phyloP scores from a whole-genome alignment of 495 filamentous ascomycete genomes.

The Neurospora sp. region DNA sequence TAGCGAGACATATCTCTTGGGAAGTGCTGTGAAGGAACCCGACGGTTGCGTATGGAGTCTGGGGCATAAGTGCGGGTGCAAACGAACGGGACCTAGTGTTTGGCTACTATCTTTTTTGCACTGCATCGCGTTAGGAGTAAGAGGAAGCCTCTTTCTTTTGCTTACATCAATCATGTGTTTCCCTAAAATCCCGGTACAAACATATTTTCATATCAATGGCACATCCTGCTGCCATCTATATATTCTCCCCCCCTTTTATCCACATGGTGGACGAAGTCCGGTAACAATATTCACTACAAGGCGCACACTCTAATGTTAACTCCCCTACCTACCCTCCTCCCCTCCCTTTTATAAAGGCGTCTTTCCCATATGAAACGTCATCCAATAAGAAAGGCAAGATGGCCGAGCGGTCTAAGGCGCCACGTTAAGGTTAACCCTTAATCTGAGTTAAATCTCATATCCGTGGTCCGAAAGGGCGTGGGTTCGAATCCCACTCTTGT shows the following conservation, averaged over 20 bases:
- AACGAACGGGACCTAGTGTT: neutral
- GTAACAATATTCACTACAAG: too few relatives aligned
- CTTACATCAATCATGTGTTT: neutral
- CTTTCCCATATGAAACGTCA: neutral
- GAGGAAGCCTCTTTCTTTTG: neutral
- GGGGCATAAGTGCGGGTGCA: neutral
- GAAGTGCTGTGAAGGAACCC: neutral
- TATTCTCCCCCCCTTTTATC: neutral
- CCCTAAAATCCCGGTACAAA: neutral
- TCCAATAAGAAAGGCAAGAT: neutral
- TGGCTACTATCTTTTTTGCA: neutral
- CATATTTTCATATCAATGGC: neutral
- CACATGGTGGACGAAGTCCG: neutral
- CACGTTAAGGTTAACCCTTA: neutral
- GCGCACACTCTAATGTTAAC: too few relatives aligned
- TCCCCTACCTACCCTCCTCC: too few relatives aligned
- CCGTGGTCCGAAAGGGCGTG: constrained; percentile 26
- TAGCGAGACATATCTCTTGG: neutral
- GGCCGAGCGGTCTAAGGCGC: neutral
- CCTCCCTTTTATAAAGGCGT: too few relatives aligned
- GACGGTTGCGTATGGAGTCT: neutral
- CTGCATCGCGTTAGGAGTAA: neutral
- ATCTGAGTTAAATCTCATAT: neutral
- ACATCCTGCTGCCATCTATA: neutral
- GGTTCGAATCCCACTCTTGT: constrained; percentile 29